phyloP scores from a whole-genome alignment of 768 basidiomycete genomes.

The Kwoniella bestiolae region DNA sequence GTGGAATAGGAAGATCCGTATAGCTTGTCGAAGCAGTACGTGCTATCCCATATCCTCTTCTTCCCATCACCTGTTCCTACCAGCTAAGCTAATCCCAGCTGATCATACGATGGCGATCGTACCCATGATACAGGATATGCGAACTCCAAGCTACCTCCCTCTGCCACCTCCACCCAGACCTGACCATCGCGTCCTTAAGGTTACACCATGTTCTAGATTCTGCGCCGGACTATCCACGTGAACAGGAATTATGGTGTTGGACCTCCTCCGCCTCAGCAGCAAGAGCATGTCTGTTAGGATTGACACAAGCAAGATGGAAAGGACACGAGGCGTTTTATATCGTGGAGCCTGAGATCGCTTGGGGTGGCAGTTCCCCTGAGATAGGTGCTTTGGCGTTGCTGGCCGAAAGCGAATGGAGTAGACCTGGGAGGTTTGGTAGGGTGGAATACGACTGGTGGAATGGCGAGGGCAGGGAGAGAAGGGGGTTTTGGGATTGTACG shows the following conservation, averaged over 20 bases:
- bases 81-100: too few relatives aligned
- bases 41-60: too few relatives aligned
- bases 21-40: slow-evolving; percentile 41
- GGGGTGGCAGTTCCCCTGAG: slow-evolving; percentile 56
- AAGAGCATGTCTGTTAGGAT: slow-evolving; percentile 68
- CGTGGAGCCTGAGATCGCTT: slow-evolving; percentile 64
- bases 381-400: slow-evolving; percentile 16
- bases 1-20: slow-evolving; percentile 37
- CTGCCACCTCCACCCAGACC: slow-evolving; percentile 65
- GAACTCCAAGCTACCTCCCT: slow-evolving; percentile 73
- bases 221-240: slow-evolving; percentile 60
- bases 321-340: slow-evolving; percentile 72
- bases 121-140: slow-evolving; percentile 62
- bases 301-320: slow-evolving; percentile 61
- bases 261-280: slow-evolving; percentile 70
- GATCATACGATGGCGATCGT: too few relatives aligned
- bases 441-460: slow-evolving; percentile 59
- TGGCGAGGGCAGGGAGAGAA: slow-evolving; percentile 59
- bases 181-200: slow-evolving; percentile 73
- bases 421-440: slow-evolving; percentile 51
- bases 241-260: slow-evolving; percentile 66
- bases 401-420: slow-evolving; percentile 61
- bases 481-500: slow-evolving; percentile 67
- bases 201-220: slow-evolving; percentile 55
- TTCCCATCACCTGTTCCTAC: too few relatives aligned